A percentile compares a stretch with the other conserved stretches of the same genome.
phyloP scores from a whole-genome alignment of 441 rosid genomes.

The Adansonia grandidieri region DNA sequence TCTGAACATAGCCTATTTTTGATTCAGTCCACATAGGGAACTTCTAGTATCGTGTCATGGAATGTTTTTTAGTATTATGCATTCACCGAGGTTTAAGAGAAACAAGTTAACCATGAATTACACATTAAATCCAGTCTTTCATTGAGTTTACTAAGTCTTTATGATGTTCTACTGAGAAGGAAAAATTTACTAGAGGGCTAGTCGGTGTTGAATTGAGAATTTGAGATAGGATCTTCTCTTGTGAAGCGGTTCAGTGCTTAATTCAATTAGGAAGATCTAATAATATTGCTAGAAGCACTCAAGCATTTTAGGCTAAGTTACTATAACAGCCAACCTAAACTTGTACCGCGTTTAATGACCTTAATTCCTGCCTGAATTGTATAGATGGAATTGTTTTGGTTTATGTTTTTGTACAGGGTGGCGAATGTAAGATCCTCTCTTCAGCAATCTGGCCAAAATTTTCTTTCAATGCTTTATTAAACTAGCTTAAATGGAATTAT shows the following conservation, averaged over 20 bases:
- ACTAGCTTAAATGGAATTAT: background rate
- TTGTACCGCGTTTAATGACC: background rate
- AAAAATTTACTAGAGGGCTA: background rate
- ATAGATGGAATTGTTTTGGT: background rate
- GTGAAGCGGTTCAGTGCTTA: background rate
- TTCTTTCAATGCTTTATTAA: background rate
- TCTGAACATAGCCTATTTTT: background rate
- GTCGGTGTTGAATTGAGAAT: conserved; percentile 1
- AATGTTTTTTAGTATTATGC: background rate
- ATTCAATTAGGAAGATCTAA: background rate
- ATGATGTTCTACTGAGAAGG: background rate
- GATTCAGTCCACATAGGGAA: background rate
- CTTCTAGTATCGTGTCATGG: background rate
- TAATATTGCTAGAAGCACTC: background rate
- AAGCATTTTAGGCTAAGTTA: background rate
- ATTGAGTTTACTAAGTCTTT: background rate
- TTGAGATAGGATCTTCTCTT: background rate
- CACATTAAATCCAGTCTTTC: background rate
- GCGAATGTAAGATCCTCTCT: background rate
- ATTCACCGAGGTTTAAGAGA: conserved; percentile 12
- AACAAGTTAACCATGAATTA: conserved; percentile 3
- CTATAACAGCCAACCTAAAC: background rate
- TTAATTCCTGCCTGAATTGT: background rate
- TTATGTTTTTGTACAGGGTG: conserved; percentile 6
- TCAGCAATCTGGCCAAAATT: background rate